Evolutionary conservation across 2,329 filamentous ascomycete genomes (phyloP), one percentile per base, ranked within the genome.

Genomic region (Hysterium pulicare): DNA sequence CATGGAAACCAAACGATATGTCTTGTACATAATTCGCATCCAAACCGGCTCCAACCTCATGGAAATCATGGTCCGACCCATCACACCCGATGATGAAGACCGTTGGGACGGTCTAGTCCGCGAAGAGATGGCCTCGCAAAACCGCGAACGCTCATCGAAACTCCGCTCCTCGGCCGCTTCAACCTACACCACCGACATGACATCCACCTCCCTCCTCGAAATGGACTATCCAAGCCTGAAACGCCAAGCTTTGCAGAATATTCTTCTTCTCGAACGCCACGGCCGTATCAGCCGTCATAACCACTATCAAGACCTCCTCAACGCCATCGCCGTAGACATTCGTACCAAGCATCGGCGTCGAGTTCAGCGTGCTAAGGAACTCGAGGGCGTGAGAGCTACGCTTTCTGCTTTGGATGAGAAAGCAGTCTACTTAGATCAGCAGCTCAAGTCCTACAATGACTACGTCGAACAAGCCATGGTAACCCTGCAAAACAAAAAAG

Each of bases 391-490:
- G 17, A 79, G 85, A 21, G 73, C 86, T 44, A 93, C 88, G 1
- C 74, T 93, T 13, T 69, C 76, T 33, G 87, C 90, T 51, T 71
- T 94, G 47, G 83, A 88, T 66, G 82, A 90, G 55, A 93, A 98
- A 71, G 90, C 91, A 28, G 81, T 83, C 51, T 98, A 94, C 69
- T 79, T 98, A 8, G 93, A 98, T 62, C 86, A 90, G 55, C 93
- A 98, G 70, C 81, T 95, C 47, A 95, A 95, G 76, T 93, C 85
- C 51, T 98, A 98, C 71, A 95, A 98, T 64, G 90, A 98, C 71
- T 98, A 98, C 70, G 95, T 98, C 61, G 94, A 98, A 71, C 90
- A 95, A 67, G 91, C 93, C 37, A 96, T 98, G 88, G 79, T 90
- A 46, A 98, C 94, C 4, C 76, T 98, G 45, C 93, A 97, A 68